These are phyloP conservation scores for Cutaneotrichosporon mucoides DNA, from an alignment of 1,284 basidiomycete species.

Conservation along the genomic window DNA sequence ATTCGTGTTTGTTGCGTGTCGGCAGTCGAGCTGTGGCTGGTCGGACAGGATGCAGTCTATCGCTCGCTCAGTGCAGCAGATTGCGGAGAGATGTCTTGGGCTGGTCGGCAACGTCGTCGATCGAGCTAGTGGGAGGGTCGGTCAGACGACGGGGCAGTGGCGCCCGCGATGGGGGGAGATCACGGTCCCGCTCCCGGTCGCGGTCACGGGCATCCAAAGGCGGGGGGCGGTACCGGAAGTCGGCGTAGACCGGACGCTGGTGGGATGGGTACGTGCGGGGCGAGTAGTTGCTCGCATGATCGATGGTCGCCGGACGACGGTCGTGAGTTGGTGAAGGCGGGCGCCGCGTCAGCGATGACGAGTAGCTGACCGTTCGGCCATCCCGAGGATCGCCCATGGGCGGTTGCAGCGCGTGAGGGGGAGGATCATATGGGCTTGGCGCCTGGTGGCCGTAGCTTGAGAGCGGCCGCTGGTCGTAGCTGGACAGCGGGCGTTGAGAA, in stretches of 20 bases:
- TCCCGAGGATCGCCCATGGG: constrained; percentile 3
- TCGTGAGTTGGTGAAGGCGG: not conserved
- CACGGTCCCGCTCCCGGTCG: not conserved
- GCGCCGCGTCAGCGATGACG: not conserved
- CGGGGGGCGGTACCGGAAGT: constrained; percentile 8
- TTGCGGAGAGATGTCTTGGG: constrained; percentile 15
- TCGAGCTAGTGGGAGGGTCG: not conserved
- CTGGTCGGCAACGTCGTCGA: not conserved
- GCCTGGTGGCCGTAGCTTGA: not conserved
- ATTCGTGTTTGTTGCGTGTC: not conserved
- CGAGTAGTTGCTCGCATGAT: constrained; percentile 2
- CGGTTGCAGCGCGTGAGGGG: not conserved
- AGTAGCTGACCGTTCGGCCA: not conserved
- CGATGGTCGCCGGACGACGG: not conserved
- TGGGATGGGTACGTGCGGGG: not conserved
- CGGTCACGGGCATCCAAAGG: constrained; percentile 1
- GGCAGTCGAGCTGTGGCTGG: not conserved
- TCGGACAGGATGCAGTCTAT: not conserved
- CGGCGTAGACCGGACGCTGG: not conserved
- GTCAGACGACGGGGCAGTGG: not conserved
- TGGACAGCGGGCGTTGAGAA: not conserved
- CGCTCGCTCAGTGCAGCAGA: constrained; percentile 11
- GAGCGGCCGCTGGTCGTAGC: not conserved
- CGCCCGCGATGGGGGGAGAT: not conserved
- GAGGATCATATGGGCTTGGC: not conserved